phyloP scores from a whole-genome alignment of 768 basidiomycete species.

The Tylopilus cervinicoccineus region DNA sequence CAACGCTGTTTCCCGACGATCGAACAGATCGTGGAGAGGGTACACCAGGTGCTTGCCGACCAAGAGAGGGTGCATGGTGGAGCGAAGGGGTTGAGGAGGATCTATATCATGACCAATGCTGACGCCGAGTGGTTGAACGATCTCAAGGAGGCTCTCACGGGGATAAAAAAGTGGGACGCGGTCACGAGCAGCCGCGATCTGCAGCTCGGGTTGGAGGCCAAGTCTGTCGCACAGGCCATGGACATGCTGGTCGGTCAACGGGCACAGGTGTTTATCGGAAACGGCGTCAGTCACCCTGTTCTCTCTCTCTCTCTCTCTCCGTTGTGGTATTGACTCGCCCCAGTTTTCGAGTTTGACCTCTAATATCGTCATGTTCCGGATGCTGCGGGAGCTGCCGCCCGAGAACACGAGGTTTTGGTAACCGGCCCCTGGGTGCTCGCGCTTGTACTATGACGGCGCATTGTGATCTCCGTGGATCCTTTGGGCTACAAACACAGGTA shows the following conservation, averaged over 20 bases:
- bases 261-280: slow-evolving; percentile 65
- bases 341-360: slow-evolving; percentile 49
- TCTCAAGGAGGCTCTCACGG: slow-evolving; percentile 38
- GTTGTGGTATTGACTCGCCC: not conserved
- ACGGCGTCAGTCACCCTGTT: slow-evolving; percentile 50
- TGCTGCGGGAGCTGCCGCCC: slow-evolving; percentile 33
- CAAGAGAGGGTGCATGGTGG: slow-evolving; percentile 12
- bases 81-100: slow-evolving; percentile 34
- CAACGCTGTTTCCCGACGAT: slow-evolving; percentile 52
- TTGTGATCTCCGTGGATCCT: no score
- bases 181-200: slow-evolving; percentile 56
- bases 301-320: no score
- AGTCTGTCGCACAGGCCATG: slow-evolving; percentile 52
- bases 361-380: slow-evolving; percentile 43
- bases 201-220: slow-evolving; percentile 48
- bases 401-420: slow-evolving; percentile 42
- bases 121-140: slow-evolving; percentile 45
- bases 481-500: no score
- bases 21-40: slow-evolving; percentile 42
- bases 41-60: slow-evolving; percentile 26
- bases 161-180: slow-evolving; percentile 41
- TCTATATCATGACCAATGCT: slow-evolving; percentile 69
- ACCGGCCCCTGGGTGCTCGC: not conserved
- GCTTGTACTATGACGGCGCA: no score
- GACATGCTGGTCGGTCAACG: slow-evolving; percentile 68